phyloP scores from a whole-genome alignment of 352 stramenopile species.

The Phytopythium kandeliae region DNA sequence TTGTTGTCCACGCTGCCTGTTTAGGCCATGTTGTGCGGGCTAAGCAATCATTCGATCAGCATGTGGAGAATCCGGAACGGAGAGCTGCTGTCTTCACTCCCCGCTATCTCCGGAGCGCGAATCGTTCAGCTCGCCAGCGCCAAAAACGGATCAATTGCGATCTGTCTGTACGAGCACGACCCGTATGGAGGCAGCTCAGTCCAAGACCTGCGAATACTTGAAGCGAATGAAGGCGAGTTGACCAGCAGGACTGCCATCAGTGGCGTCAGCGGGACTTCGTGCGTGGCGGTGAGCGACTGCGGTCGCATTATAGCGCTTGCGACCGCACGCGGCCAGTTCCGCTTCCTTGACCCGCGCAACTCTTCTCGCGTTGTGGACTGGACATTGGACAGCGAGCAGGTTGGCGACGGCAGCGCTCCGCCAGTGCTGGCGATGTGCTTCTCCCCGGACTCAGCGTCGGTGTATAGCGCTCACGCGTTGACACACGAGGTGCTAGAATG shows the following conservation, averaged over 20 bases:
- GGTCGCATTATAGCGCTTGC: slow-evolving; percentile 23
- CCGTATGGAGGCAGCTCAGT: too few relatives aligned
- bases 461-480: slow-evolving; percentile 27
- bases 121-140: neutral
- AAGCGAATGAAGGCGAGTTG: slow-evolving; percentile 8
- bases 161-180: slow-evolving; percentile 4
- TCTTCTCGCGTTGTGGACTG: slow-evolving; percentile 24
- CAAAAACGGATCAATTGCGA: neutral
- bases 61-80: neutral
- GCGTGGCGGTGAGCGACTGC: slow-evolving; percentile 23
- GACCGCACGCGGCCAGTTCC: slow-evolving; percentile 19
- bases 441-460: slow-evolving; percentile 21
- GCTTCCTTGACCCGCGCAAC: slow-evolving; percentile 27
- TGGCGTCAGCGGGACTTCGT: slow-evolving; percentile 24
- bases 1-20: neutral
- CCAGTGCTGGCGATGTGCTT: slow-evolving; percentile 23
- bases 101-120: neutral
- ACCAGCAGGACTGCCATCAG: slow-evolving; percentile 14
- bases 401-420: neutral
- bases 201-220: slow-evolving; percentile 3
- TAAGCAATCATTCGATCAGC: slow-evolving; percentile 1
- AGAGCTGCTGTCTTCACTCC: slow-evolving; percentile 1
- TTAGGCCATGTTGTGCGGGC: neutral
- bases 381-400: slow-evolving; percentile 10
- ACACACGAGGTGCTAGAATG: slow-evolving; percentile 24